Evolutionary conservation across 148 eudicot genomes (phyloP).

Genomic region (Chenopodium album): DNA sequence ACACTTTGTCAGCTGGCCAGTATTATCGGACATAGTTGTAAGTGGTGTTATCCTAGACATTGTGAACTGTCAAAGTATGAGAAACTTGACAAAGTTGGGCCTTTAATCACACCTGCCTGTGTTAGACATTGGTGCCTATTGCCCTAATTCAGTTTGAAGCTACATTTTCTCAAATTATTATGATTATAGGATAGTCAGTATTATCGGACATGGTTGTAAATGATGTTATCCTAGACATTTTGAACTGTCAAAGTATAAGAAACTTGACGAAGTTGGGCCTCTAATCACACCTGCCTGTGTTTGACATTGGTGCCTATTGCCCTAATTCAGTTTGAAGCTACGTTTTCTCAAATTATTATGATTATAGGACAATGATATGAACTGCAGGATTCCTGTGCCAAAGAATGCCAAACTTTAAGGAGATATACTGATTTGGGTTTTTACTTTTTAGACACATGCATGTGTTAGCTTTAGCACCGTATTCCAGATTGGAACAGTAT

Average conservation of each 20-base stretch:
- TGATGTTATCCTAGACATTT: not conserved
- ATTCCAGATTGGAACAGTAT: not conserved
- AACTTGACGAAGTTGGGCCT: not conserved
- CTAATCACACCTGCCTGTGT: not conserved
- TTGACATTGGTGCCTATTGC: not conserved
- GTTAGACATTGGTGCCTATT: not conserved
- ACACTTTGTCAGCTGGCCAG: not conserved
- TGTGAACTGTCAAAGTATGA: not conserved
- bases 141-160: not conserved
- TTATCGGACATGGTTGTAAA: not conserved
- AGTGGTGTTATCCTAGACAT: not conserved
- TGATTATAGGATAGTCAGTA: not conserved
- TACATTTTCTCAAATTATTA: not conserved
- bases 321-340: not conserved
- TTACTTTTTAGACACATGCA: not conserved
- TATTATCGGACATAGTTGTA: not conserved
- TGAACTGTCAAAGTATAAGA: not conserved
- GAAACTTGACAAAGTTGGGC: not conserved
- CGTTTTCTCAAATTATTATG: not conserved
- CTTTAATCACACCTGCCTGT: not conserved
- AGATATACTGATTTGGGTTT: not conserved
- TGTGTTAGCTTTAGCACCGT: not conserved
- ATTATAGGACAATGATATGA: not conserved
- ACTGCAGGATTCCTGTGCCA: not conserved
- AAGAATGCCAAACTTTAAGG: not conserved